phyloP scores from a whole-genome alignment of 2,329 filamentous ascomycete genomes.

The Pseudogymnoascus sp. region DNA sequence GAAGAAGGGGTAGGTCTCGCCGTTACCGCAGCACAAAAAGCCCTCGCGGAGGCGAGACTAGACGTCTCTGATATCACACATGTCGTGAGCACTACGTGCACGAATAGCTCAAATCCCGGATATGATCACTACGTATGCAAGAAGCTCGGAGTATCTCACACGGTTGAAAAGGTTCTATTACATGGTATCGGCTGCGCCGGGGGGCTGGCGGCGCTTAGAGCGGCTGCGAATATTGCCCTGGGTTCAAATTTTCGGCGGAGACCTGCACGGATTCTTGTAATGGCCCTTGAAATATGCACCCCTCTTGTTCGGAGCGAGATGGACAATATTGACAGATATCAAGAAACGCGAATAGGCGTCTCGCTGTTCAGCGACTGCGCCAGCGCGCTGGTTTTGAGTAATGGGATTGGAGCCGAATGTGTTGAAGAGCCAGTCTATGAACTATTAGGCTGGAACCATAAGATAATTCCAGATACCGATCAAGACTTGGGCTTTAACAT shows the following conservation, averaged over 20 bases:
- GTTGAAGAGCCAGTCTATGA: slow-evolving; percentile 42
- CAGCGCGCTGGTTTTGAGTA: slow-evolving; percentile 57
- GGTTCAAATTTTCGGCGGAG: slow-evolving; percentile 51
- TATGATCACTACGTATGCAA: slow-evolving; percentile 60
- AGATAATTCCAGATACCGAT: slow-evolving; percentile 53
- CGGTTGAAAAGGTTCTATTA: slow-evolving; percentile 57
- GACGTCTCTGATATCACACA: slow-evolving; percentile 52
- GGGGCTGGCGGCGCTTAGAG: slow-evolving; percentile 53
- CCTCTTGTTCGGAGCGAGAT: slow-evolving; percentile 57
- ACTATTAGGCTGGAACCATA: slow-evolving; percentile 58
- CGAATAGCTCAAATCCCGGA: slow-evolving; percentile 61
- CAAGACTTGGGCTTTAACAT: slow-evolving; percentile 58
- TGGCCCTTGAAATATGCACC: slow-evolving; percentile 57
- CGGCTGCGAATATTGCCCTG: slow-evolving; percentile 58
- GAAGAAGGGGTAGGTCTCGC: slow-evolving; percentile 51
- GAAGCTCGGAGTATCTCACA: slow-evolving; percentile 46
- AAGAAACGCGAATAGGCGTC: slow-evolving; percentile 57
- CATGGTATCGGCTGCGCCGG: slow-evolving; percentile 61
- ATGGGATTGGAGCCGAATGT: slow-evolving; percentile 43
- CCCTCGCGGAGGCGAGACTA: slow-evolving; percentile 46
- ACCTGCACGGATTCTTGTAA: slow-evolving; percentile 55
- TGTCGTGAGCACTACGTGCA: slow-evolving; percentile 60
- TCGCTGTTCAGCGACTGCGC: slow-evolving; percentile 64
- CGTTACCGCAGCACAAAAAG: slow-evolving; percentile 46
- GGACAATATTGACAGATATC: slow-evolving; percentile 49